phyloP scores from a whole-genome alignment of 208 protist species.

The Chromosphaera perkinsii region DNA sequence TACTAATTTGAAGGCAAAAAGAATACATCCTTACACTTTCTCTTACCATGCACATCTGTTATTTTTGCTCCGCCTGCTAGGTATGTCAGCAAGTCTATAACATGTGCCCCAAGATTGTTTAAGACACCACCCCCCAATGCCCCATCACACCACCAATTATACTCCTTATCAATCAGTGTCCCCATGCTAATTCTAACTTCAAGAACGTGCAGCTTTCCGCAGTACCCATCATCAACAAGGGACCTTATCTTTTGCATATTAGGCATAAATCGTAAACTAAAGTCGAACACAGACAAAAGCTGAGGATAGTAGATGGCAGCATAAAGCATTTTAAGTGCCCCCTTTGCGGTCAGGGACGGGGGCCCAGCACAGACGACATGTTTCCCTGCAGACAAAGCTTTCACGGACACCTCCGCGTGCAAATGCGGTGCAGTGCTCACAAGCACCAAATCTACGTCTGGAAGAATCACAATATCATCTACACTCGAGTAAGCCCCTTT shows the following conservation, averaged over 20 bases:
- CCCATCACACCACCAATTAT: conserved; percentile 44
- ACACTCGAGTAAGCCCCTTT: conserved; percentile 6
- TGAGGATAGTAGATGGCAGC: conserved; percentile 32
- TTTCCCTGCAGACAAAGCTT: conserved; percentile 35
- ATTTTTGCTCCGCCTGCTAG: conserved; percentile 23
- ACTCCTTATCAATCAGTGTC: conserved; percentile 22
- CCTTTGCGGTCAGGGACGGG: conserved; percentile 29
- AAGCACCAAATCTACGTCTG: conserved; percentile 37
- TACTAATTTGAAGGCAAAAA: no score
- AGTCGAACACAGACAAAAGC: neutral
- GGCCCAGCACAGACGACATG: conserved; percentile 47
- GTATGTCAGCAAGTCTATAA: conserved; percentile 39
- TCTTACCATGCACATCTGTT: conserved; percentile 22
- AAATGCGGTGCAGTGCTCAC: conserved; percentile 33
- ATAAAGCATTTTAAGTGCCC: conserved; percentile 24
- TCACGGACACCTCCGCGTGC: conserved; percentile 32
- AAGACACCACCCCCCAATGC: conserved; percentile 24
- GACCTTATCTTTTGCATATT: no score
- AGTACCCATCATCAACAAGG: no score
- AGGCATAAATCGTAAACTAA: no score
- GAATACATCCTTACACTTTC: no score
- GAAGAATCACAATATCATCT: conserved; percentile 16
- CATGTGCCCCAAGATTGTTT: conserved; percentile 32
- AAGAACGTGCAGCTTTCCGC: conserved; percentile 17
- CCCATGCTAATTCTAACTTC: neutral